Evolutionary conservation across 371 early-diverging fungal species (phyloP), one percentile per base, ranked within the genome.

Genomic region (Ecytonucleospora hepatopenaei): DNA sequence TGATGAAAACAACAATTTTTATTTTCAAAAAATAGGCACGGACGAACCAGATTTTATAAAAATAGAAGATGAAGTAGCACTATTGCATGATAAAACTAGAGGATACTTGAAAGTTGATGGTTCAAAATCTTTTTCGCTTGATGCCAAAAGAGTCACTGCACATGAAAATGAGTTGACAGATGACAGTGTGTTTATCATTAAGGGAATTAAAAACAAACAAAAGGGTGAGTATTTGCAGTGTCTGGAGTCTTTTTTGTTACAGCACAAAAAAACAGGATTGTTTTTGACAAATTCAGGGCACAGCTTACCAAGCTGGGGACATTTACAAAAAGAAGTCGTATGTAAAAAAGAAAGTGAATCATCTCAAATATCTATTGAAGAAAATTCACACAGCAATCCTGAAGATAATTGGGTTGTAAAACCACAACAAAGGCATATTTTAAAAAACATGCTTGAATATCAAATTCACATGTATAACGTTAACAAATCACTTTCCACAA

Each of bases 391-490:
- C 17, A 21, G 8, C 21, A 24, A 62, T 3, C 4, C 54, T 19
- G 57, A 48, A 26, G 64, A 68, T 40, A 63, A 32, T 32, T 65
- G 68, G 31, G 26, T 67, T 4, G 17, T 51, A 24, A 35, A 40
- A 28, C 53, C 47, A 53, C 86, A 85, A 80, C 84, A 82, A 67
- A 83, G 88, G 19, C 78, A 75, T 23, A 94, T 96, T 77, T 75
- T 89, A 62, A 82, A 84, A 58, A 88, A 92, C 78, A 88, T 94
- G 73, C 77, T 88, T 65, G 90, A 92, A 76, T 80, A 91, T 62
- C 95, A 97, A 74, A 86, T 87, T 8, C 90, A 92, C 40, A 96
- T 96, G 97, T 90, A 88, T 86, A 86, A 86, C 0, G 86, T 88
- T 19, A 98, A 98, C 82, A 96, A 95, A 73, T 93, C 94, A 2